Evolutionary conservation across 2,329 filamentous ascomycete species (phyloP).

Genomic region (Aspergillus brasiliensis): DNA sequence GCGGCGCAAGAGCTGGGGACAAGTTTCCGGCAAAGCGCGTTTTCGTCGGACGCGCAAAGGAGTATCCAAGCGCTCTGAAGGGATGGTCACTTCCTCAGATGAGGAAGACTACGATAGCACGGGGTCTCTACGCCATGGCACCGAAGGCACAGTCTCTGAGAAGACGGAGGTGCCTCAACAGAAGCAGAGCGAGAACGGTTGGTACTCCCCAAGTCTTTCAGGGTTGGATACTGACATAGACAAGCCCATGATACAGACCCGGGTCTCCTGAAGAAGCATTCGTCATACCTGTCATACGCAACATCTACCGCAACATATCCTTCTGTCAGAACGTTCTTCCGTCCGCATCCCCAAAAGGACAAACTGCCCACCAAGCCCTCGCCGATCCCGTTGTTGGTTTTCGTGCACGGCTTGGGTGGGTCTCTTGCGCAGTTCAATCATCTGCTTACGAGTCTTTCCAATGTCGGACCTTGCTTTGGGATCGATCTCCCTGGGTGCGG

Average conservation of each 20-base stretch:
- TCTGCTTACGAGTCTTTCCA: constrained; percentile 76
- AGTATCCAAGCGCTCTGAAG: constrained; percentile 28
- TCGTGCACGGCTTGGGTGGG: constrained; percentile 91
- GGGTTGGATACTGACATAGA: constrained; percentile 15
- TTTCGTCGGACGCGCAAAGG: constrained; percentile 25
- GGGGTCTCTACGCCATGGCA: constrained; percentile 33
- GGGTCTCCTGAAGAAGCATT: constrained; percentile 76
- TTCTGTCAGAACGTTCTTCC: constrained; percentile 78
- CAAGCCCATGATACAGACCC: constrained; percentile 64
- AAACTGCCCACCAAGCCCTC: constrained; percentile 74
- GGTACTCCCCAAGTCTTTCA: constrained; percentile 7
- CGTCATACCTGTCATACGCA: constrained; percentile 69
- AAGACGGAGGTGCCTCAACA: constrained; percentile 27
- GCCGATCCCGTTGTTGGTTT: constrained; percentile 81
- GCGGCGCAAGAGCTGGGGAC: constrained; percentile 24
- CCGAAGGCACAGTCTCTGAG: constrained; percentile 21
- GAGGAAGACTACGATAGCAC: constrained; percentile 41
- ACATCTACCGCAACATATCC: constrained; percentile 71
- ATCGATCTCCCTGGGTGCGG: constrained; percentile 92
- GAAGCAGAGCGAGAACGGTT: constrained; percentile 35
- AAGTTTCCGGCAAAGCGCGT: constrained; percentile 20
- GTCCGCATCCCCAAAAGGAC: constrained; percentile 76
- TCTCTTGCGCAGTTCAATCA: constrained; percentile 85
- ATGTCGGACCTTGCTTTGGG: constrained; percentile 80
- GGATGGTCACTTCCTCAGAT: constrained; percentile 37